Conservation (phyloP, 129 eudicot species). For the Flaveria ramosissima region DNA sequence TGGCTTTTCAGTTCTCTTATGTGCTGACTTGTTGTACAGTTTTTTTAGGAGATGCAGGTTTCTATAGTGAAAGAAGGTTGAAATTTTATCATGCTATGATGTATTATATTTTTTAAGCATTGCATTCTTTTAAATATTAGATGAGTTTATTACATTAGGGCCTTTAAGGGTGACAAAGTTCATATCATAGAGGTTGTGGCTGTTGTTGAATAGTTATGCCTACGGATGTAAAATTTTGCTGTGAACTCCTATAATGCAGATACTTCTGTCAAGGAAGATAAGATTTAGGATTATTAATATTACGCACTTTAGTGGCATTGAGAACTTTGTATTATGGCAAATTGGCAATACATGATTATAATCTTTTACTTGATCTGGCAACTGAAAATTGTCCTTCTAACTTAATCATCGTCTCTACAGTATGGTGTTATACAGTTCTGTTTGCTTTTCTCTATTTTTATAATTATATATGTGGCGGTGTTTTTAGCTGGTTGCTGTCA, state of each 20-base stretch:
- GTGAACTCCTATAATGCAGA: slow-evolving; percentile 1
- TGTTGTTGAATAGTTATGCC: not conserved
- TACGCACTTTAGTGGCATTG: not conserved
- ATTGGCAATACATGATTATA: not conserved
- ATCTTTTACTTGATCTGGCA: not conserved
- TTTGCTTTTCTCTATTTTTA: not conserved
- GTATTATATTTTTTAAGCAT: not conserved
- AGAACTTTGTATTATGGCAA: not conserved
- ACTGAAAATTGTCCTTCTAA: not conserved
- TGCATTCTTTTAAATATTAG: not conserved
- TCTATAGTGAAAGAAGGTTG: slow-evolving; percentile 13
- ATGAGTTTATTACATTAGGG: not conserved
- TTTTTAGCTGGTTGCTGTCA: not conserved
- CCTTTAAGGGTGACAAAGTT: not conserved
- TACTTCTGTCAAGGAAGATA: not conserved
- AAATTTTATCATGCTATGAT: slow-evolving; percentile 1
- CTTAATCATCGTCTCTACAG: not conserved
- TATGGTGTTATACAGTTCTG: not conserved
- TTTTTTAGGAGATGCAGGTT: not conserved
- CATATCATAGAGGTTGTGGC: slow-evolving; percentile 18
- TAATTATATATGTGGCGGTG: not conserved
- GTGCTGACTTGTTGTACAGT: not conserved
- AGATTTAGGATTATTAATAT: not conserved
- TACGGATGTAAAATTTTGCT: not conserved
- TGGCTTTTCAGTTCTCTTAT: slow-evolving; percentile 4